phyloP scores from a whole-genome alignment of 2,329 filamentous ascomycete genomes.

The Beauveria caledonica region DNA sequence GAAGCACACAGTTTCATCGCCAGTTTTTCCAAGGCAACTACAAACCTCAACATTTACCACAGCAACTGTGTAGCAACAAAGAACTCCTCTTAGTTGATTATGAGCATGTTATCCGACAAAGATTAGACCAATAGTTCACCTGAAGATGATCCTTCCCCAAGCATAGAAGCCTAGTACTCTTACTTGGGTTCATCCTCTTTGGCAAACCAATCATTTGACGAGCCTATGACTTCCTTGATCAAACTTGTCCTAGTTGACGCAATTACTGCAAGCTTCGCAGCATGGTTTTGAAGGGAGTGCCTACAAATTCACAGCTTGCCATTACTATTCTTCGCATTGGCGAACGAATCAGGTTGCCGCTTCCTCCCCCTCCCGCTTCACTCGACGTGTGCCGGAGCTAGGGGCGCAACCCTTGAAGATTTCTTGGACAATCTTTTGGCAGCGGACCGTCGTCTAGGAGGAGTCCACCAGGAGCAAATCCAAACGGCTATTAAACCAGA shows the following conservation, averaged over 20 bases:
- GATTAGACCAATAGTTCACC: constrained; percentile 26
- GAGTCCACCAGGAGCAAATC: background rate
- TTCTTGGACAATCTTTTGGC: background rate
- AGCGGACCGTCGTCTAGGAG: background rate
- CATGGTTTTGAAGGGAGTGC: constrained; percentile 70
- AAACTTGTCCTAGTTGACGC: constrained; percentile 61
- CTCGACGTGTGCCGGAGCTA: constrained; percentile 16
- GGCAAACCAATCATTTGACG: constrained; percentile 64
- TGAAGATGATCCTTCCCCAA: constrained; percentile 43
- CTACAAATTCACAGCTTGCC: constrained; percentile 80
- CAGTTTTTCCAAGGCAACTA: constrained; percentile 43
- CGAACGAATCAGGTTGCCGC: constrained; percentile 69
- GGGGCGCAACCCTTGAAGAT: background rate
- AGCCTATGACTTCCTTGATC: constrained; percentile 52
- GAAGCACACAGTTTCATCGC: constrained; percentile 77
- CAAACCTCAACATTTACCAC: constrained; percentile 16
- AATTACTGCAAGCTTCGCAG: constrained; percentile 68
- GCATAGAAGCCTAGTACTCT: constrained; percentile 46
- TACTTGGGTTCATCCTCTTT: constrained; percentile 66
- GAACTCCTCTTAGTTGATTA: background rate
- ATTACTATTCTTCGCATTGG: constrained; percentile 74
- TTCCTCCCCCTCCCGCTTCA: constrained; percentile 49
- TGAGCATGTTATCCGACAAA: background rate
- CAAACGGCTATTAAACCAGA: background rate
- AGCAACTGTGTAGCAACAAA: background rate